Conservation (phyloP, 2,329 filamentous ascomycete genomes). For the Kalmusia sp. region DNA sequence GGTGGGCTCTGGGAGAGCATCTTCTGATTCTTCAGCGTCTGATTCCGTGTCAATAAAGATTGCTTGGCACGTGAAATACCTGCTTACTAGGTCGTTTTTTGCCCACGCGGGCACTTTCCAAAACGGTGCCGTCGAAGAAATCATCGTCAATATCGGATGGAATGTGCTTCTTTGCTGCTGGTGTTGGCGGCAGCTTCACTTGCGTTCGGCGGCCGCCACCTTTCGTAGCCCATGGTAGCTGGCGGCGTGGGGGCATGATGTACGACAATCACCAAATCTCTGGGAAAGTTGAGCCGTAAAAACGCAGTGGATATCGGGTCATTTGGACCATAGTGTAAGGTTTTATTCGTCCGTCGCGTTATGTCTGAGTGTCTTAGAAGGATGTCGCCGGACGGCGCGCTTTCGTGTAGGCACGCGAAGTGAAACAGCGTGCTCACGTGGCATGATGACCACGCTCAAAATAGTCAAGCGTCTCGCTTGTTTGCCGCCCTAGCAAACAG, state of each 20-base stretch:
- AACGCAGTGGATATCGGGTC: background rate
- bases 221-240: constrained; percentile 59
- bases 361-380: background rate
- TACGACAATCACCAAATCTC: background rate
- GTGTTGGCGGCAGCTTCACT: constrained; percentile 19
- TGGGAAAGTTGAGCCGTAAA: background rate
- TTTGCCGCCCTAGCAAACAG: constrained; percentile 2
- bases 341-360: no score
- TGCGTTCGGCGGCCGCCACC: constrained; percentile 28
- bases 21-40: constrained; percentile 24
- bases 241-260: constrained; percentile 56
- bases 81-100: constrained; percentile 24
- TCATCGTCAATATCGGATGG: constrained; percentile 32
- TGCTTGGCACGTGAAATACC: background rate
- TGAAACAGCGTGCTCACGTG: constrained; percentile 36
- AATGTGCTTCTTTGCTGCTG: constrained; percentile 17
- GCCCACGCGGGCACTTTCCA: constrained; percentile 26
- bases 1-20: constrained; percentile 24
- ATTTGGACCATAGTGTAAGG: background rate
- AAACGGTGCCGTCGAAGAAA: constrained; percentile 31
- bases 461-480: constrained; percentile 30
- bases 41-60: background rate
- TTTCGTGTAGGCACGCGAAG: constrained; percentile 7
- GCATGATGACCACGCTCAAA: constrained; percentile 13
- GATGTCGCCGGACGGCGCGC: background rate